These are phyloP conservation scores for Aciculosporium take DNA, from an alignment of 2,329 filamentous ascomycete species.

Conservation along the genomic window DNA sequence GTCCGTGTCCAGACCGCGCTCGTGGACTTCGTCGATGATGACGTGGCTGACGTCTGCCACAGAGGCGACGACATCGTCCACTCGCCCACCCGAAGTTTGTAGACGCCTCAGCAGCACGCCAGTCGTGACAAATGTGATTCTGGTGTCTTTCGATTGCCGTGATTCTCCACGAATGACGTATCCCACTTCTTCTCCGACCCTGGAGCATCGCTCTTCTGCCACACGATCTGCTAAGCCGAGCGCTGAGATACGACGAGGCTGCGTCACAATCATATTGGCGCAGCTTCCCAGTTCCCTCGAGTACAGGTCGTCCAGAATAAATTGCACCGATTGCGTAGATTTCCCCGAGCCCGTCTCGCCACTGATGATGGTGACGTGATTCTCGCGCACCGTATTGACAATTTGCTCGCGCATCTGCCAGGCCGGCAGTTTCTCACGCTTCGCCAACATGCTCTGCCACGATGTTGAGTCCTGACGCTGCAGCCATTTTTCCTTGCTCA, in stretches of 20 bases:
- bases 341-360: constrained; percentile 96
- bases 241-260: constrained; percentile 87
- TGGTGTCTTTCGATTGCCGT: constrained; percentile 57
- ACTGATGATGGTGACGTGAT: constrained; percentile 91
- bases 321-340: constrained; percentile 92
- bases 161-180: constrained; percentile 88
- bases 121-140: constrained; percentile 90
- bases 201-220: constrained; percentile 73
- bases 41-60: constrained; percentile 86
- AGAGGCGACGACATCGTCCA: constrained; percentile 66
- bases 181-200: constrained; percentile 75
- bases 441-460: constrained; percentile 60
- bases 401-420: constrained; percentile 73
- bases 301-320: constrained; percentile 85
- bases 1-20: constrained; percentile 87
- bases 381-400: constrained; percentile 55
- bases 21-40: constrained; percentile 92
- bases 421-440: constrained; percentile 64
- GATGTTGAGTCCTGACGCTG: constrained; percentile 48
- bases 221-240: constrained; percentile 89
- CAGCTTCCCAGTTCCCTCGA: constrained; percentile 56
- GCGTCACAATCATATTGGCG: constrained; percentile 88
- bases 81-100: constrained; percentile 73
- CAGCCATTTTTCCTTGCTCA: constrained; percentile 55
- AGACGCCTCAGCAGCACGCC: constrained; percentile 80